Conservation (phyloP, 345 rosid species). For the Citrus cavaleriei region DNA sequence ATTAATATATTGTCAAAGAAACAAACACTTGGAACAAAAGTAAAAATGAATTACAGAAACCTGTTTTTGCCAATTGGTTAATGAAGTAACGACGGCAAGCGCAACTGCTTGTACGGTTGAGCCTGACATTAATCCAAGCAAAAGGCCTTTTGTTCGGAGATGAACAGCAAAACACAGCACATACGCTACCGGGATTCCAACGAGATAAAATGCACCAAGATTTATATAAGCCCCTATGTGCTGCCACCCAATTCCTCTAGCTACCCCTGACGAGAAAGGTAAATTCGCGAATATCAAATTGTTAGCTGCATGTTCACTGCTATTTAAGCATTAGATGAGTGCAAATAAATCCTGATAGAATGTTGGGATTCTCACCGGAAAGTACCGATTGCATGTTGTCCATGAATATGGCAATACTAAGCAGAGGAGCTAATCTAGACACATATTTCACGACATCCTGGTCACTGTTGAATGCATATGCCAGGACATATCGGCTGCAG, state of each 20-base stretch:
- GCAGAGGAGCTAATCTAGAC: constrained; percentile 28
- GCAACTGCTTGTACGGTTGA: constrained; percentile 29
- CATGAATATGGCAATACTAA: constrained; percentile 25
- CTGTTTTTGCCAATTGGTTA: constrained; percentile 60
- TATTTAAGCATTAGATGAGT: not conserved
- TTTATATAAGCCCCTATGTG: constrained; percentile 54
- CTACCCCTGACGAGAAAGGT: constrained; percentile 37
- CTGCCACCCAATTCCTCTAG: constrained; percentile 75
- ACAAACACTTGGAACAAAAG: not conserved
- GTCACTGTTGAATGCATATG: constrained; percentile 33
- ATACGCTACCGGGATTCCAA: constrained; percentile 48
- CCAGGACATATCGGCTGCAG: constrained; percentile 23
- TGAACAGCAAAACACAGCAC: constrained; percentile 38
- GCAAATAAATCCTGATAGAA: not conserved
- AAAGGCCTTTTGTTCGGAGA: constrained; percentile 51
- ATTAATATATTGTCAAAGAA: not conserved
- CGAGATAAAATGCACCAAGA: constrained; percentile 53
- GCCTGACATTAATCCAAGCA: constrained; percentile 51
- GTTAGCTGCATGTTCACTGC: not conserved
- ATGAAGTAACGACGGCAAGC: constrained; percentile 37
- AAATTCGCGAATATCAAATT: not conserved
- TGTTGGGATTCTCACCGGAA: constrained; percentile 23
- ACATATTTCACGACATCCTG: constrained; percentile 36
- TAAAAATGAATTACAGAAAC: constrained; percentile 15
- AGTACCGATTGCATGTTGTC: constrained; percentile 36